Conservation (phyloP, 805 yeast species). For the Spathaspora sp. region DNA sequence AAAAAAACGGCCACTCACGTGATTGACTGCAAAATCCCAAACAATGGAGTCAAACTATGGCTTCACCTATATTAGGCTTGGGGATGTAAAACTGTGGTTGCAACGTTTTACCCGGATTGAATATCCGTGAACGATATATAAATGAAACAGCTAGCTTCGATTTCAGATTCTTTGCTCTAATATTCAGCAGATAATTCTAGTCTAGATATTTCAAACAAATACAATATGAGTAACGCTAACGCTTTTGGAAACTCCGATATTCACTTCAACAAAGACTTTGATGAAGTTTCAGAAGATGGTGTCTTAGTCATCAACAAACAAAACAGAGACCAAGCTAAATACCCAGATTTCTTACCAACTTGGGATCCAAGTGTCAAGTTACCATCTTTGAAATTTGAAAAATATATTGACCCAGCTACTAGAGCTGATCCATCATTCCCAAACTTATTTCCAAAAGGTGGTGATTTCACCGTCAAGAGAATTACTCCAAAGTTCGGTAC, state of each 20-base stretch:
- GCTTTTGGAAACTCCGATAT: conserved; percentile 36
- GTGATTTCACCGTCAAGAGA: conserved; percentile 24
- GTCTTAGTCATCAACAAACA: conserved; percentile 43
- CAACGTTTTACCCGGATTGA: neutral
- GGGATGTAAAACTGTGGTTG: neutral
- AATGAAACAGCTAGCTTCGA: neutral
- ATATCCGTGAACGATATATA: neutral
- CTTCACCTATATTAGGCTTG: neutral
- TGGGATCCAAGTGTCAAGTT: conserved; percentile 61
- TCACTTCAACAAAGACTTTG: conserved; percentile 51
- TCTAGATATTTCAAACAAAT: too few species aligned
- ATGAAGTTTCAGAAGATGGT: conserved; percentile 47
- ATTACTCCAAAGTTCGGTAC: conserved; percentile 71
- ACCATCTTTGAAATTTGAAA: conserved; percentile 52
- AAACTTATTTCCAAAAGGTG: conserved; percentile 45
- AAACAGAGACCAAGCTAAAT: conserved; percentile 28
- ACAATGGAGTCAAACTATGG: neutral
- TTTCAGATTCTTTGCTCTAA: neutral
- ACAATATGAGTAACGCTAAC: conserved; percentile 29
- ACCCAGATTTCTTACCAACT: conserved; percentile 62
- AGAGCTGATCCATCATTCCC: conserved; percentile 58
- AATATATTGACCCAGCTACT: conserved; percentile 59
- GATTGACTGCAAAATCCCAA: neutral
- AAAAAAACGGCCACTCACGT: neutral
- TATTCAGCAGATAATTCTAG: neutral